phyloP scores from a whole-genome alignment of 2,329 filamentous ascomycete genomes.

The Biscogniauxia mediterranea region DNA sequence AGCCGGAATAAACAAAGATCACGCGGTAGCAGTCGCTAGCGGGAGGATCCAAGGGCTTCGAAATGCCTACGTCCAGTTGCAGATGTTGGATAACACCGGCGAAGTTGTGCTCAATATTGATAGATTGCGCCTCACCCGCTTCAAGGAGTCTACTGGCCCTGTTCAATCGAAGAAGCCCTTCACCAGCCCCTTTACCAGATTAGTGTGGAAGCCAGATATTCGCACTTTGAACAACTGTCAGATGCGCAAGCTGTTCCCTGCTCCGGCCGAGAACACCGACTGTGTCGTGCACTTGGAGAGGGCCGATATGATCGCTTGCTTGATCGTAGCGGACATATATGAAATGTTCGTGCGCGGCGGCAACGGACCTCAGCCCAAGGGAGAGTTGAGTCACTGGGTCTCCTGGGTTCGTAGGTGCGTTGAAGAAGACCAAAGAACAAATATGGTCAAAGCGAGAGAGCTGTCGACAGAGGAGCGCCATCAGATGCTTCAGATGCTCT shows the following conservation, averaged over 20 bases:
- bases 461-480: conserved; percentile 8
- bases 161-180: conserved; percentile 2
- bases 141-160: neutral
- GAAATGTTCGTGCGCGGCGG: neutral
- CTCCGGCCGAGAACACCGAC: conserved; percentile 14
- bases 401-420: conserved; percentile 1
- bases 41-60: conserved; percentile 13
- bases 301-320: conserved; percentile 4
- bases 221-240: conserved; percentile 16
- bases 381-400: neutral
- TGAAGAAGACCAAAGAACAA: conserved; percentile 2
- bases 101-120: conserved; percentile 11
- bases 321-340: conserved; percentile 7
- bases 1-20: neutral
- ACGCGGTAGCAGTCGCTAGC: conserved; percentile 2
- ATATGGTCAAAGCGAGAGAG: conserved; percentile 3
- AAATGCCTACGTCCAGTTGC: conserved; percentile 12
- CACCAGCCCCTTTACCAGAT: conserved; percentile 7
- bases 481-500: conserved; percentile 3
- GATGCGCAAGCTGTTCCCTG: neutral
- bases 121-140: conserved; percentile 2
- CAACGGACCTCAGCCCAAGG: neutral
- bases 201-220: conserved; percentile 23
- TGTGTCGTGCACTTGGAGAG: neutral
- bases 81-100: conserved; percentile 11